Conservation (phyloP, 2,329 filamentous ascomycete genomes). For the Colletotrichum sp. region DNA sequence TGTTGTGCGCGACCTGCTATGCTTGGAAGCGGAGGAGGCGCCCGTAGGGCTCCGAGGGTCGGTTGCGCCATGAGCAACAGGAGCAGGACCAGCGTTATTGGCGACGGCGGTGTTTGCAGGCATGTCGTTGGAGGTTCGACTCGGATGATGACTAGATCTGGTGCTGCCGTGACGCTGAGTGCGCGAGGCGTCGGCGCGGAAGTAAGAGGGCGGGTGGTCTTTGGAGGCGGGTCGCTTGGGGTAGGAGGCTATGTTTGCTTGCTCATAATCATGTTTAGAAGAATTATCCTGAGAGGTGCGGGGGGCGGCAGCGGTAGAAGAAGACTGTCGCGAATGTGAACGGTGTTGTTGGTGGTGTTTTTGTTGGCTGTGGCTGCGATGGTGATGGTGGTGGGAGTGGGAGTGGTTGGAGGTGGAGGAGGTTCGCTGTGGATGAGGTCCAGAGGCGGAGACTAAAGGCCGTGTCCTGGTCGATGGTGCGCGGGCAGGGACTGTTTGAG, state of each 20-base stretch:
- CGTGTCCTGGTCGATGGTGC: constrained; percentile 41
- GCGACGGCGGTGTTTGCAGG: constrained; percentile 52
- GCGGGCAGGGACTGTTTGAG: constrained; percentile 32
- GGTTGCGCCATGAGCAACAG: constrained; percentile 49
- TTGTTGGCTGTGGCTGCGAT: background rate
- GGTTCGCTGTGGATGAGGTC: constrained; percentile 14
- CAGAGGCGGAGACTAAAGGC: constrained; percentile 26
- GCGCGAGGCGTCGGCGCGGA: constrained; percentile 58
- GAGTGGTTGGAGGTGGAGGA: constrained; percentile 28
- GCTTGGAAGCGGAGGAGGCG: constrained; percentile 45
- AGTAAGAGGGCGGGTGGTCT: constrained; percentile 55
- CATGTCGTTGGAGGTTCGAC: constrained; percentile 47
- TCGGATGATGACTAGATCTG: constrained; percentile 43
- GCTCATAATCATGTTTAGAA: constrained; percentile 74
- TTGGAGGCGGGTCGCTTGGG: constrained; percentile 68
- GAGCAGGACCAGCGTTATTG: constrained; percentile 57
- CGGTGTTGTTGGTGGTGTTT: constrained; percentile 18
- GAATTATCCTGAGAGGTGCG: constrained; percentile 47
- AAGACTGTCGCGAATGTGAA: constrained; percentile 33
- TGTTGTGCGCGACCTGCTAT: constrained; percentile 71
- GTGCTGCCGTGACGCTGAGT: constrained; percentile 55
- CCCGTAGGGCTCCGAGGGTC: constrained; percentile 42
- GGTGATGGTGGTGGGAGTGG: constrained; percentile 28
- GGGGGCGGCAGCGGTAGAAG: constrained; percentile 16
- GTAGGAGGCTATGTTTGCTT: constrained; percentile 67